These are phyloP conservation scores for Fraxinus cuspidata DNA, from an alignment of 257 asterid species.

Conservation along the genomic window DNA sequence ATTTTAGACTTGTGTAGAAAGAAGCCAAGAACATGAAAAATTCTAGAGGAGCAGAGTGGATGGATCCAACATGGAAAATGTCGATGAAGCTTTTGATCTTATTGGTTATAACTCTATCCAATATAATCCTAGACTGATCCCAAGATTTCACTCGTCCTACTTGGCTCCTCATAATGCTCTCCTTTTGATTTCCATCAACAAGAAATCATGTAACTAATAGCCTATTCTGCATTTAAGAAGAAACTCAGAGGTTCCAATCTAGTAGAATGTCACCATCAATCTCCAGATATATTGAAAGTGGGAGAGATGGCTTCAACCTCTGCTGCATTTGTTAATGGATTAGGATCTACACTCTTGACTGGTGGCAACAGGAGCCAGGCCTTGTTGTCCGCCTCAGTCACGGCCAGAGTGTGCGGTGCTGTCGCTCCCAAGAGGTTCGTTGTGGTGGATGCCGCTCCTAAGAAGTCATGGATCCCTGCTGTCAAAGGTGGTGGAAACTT, in stretches of 20 bases:
- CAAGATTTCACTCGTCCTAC: constrained; percentile 61
- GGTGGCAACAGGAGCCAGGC: constrained; percentile 75
- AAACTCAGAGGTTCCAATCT: constrained; percentile 1
- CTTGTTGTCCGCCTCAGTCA: constrained; percentile 43
- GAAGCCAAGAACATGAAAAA: constrained; percentile 18
- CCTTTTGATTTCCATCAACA: constrained; percentile 15
- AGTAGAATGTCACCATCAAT: not conserved
- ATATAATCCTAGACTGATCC: constrained; percentile 21
- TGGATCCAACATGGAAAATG: constrained; percentile 9
- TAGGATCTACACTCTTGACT: constrained; percentile 72
- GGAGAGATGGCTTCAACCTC: constrained; percentile 82
- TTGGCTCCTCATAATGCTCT: constrained; percentile 42
- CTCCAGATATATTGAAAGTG: not conserved
- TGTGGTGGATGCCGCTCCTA: constrained; percentile 67
- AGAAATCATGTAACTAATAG: not conserved
- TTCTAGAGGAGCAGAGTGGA: constrained; percentile 29
- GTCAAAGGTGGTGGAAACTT: constrained; percentile 70
- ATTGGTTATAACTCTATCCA: constrained; percentile 63
- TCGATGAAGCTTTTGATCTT: constrained; percentile 40
- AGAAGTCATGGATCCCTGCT: constrained; percentile 93
- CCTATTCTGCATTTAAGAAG: constrained; percentile 26
- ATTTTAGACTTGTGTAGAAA: not conserved
- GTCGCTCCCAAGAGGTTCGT: constrained; percentile 52
- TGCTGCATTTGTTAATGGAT: constrained; percentile 77
- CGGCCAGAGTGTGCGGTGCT: constrained; percentile 36